Conservation (phyloP, 345 rosid genomes). For the Lepidium africanum region DNA sequence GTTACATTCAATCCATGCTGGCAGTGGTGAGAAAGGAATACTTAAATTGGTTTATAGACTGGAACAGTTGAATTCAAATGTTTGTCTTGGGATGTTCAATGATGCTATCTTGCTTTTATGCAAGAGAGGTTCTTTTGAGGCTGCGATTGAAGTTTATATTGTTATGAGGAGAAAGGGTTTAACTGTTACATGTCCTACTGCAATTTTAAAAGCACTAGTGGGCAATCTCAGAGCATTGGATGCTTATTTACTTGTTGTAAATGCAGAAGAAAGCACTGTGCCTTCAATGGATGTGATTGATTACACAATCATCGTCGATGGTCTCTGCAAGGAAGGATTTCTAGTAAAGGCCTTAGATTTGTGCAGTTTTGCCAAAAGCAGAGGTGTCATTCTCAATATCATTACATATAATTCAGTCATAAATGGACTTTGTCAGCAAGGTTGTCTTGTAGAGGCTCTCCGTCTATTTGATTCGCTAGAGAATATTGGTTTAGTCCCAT, state of each 20-base stretch:
- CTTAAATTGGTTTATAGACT: conserved; percentile 38
- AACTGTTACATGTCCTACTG: conserved; percentile 29
- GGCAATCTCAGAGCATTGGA: conserved; percentile 45
- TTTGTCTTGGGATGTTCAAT: conserved; percentile 33
- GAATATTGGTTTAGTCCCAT: conserved; percentile 47
- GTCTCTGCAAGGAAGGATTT: conserved; percentile 73
- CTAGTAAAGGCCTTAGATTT: conserved; percentile 49
- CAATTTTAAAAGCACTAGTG: conserved; percentile 40
- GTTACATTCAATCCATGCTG: conserved; percentile 35
- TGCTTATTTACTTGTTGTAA: conserved; percentile 51
- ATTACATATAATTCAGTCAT: conserved; percentile 66
- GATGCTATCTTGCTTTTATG: conserved; percentile 49
- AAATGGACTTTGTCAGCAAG: conserved; percentile 64
- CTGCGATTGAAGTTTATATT: conserved; percentile 40
- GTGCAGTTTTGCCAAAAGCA: conserved; percentile 47
- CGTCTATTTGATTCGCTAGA: conserved; percentile 79
- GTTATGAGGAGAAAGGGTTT: conserved; percentile 41
- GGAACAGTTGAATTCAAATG: conserved; percentile 30
- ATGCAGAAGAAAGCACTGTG: conserved; percentile 30
- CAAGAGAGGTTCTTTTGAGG: conserved; percentile 38
- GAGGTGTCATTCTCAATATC: conserved; percentile 45
- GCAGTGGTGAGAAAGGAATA: conserved; percentile 41
- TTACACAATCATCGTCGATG: conserved; percentile 49
- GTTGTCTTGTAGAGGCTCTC: conserved; percentile 81
- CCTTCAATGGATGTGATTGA: conserved; percentile 52